Evolutionary conservation across 805 yeast species (phyloP), one percentile per base, ranked within the genome.

Genomic region (Lipomyces mesembrius): DNA sequence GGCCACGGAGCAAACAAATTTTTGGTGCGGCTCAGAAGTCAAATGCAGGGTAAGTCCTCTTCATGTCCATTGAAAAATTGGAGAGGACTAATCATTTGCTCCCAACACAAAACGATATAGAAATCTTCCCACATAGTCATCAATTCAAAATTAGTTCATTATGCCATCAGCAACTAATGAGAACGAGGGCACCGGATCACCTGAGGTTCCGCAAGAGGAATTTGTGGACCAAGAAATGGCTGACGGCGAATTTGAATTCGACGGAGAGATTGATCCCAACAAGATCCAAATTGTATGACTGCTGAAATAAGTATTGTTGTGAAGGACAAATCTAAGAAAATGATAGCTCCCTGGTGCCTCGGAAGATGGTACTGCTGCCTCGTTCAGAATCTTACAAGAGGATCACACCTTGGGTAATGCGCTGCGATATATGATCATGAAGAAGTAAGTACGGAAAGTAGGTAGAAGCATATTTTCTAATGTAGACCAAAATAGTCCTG

Each of bases 371-470:
- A 85, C 94, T 55, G 92, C 97, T 34, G 97, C 97, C 0, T 91
- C 97, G 4, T 95, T 95, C 81, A 97, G 94, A 79, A 89, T 95
- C 68, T 77, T 86, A 39, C 95, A 92, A 73, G 99, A 95, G 79
- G 99, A 95, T 79, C 99, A 95, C 77, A 95, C 99, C 0, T 80
- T 95, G 60, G 99, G 99, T 29, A 95, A 95, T 75, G 90, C 98
- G 5, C 84, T 95, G 62, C 87, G 98, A 77, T 93, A 92, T 79
- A 87, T 94, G 77, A 92, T 95, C 74, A 92, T 95, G 97, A 93
- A 94, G 80, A 95, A 95, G 80, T 72, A 57, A n/a, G 71, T 49
- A 8, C 12, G 7, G 8, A n/a, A 14, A 1, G 14, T 29, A 53
- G 8, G 8, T 34, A 14, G 12, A 11, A 29, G 46, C 9, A 27